A percentile compares a stretch with the other conserved stretches of the same genome.
Conservation (phyloP, 108 stramenopile genomes). For the Thalassiosira profunda region DNA sequence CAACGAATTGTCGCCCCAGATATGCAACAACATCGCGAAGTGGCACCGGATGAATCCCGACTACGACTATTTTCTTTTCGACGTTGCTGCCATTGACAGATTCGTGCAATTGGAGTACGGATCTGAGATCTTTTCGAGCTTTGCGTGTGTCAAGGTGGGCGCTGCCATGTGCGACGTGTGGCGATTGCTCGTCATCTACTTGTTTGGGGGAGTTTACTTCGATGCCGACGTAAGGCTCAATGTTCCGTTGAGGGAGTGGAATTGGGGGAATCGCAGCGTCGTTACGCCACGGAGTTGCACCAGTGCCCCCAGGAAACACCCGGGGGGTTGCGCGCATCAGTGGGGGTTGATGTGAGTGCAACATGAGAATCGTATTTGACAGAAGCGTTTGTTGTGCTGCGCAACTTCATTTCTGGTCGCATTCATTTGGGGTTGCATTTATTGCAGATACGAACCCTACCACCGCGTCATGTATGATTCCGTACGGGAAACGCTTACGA, state of each 20-base stretch:
- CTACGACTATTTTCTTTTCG: slow-evolving; percentile 6
- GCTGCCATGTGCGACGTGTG: slow-evolving; percentile 36
- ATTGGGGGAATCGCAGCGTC: neutral
- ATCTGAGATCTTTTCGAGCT: neutral
- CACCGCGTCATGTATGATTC: neutral
- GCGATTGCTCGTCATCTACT: slow-evolving; percentile 24
- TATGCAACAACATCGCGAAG: neutral
- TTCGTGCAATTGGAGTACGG: slow-evolving; percentile 1
- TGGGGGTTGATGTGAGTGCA: slow-evolving; percentile 1
- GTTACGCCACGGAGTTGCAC: neutral
- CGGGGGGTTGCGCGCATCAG: neutral
- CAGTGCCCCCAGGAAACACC: neutral
- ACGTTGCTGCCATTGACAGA: neutral
- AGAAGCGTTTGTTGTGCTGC: no score
- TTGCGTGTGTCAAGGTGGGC: slow-evolving; percentile 8
- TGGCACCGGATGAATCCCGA: slow-evolving; percentile 8
- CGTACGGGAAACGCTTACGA: neutral
- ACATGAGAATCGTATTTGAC: no score
- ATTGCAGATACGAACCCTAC: neutral
- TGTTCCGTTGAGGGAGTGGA: neutral
- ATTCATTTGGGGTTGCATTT: no score
- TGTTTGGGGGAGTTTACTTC: slow-evolving; percentile 28
- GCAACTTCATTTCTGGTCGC: no score
- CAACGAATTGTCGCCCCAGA: no score
- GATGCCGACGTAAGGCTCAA: slow-evolving; percentile 31